Conservation (phyloP, 306 rosid genomes). For the Carpinus viminea region DNA sequence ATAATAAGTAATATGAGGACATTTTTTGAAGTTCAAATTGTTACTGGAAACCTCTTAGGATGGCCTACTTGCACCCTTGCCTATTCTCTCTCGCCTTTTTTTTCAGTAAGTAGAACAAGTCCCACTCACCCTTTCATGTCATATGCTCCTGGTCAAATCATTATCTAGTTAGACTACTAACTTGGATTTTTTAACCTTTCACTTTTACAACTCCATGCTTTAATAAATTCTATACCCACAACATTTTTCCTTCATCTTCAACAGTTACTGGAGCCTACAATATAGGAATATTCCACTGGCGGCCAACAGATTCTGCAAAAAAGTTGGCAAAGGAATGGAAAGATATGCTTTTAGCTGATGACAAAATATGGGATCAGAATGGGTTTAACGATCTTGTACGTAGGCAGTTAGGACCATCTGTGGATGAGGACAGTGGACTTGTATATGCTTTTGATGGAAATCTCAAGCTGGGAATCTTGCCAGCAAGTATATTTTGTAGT, state of each 20-base stretch:
- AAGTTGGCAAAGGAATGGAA: slow-evolving; percentile 90
- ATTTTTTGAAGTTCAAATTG: neutral
- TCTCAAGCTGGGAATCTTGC: slow-evolving; percentile 86
- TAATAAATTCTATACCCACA: slow-evolving; percentile 15
- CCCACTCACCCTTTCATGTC: neutral
- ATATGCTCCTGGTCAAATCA: neutral
- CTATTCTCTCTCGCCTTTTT: neutral
- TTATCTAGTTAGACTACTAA: neutral
- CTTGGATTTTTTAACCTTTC: neutral
- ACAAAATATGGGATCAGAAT: slow-evolving; percentile 91
- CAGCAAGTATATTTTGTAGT: slow-evolving; percentile 88
- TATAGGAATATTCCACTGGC: slow-evolving; percentile 95
- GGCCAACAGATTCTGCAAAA: slow-evolving; percentile 81
- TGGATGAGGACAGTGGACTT: slow-evolving; percentile 73
- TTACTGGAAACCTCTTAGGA: neutral
- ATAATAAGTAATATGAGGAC: neutral
- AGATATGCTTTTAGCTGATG: slow-evolving; percentile 74
- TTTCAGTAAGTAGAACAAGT: neutral
- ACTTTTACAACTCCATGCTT: slow-evolving; percentile 5
- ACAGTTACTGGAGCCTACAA: slow-evolving; percentile 85
- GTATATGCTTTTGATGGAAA: slow-evolving; percentile 88
- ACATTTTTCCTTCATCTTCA: slow-evolving; percentile 18
- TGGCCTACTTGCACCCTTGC: neutral
- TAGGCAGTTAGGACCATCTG: slow-evolving; percentile 74
- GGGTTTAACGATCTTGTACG: slow-evolving; percentile 78